Percentiles rank a stretch among this genome's conserved stretches.
phyloP scores from a whole-genome alignment of 2,329 filamentous ascomycete species.

The Tolypocladium guangdongense region DNA sequence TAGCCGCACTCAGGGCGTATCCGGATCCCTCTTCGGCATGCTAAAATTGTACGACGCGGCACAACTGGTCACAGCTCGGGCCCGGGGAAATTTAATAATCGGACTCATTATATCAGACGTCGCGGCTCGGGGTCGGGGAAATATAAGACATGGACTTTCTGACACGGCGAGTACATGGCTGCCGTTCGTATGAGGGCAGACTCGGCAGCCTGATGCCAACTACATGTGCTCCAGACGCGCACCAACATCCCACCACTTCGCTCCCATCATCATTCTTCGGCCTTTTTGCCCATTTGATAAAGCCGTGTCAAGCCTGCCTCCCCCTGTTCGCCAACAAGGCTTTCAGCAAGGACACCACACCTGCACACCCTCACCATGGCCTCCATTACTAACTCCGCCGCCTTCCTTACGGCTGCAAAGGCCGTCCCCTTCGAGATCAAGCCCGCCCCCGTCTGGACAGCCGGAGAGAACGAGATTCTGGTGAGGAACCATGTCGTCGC shows the following conservation, averaged over 20 bases:
- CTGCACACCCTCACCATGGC: not conserved
- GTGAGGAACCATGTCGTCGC: constrained; percentile 18
- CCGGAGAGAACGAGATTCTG: constrained; percentile 11
- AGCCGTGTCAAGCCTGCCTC: not conserved
- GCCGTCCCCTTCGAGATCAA: not conserved
- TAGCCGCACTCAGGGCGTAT: not conserved
- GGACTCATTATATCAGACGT: too few species aligned
- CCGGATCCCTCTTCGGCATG: not conserved
- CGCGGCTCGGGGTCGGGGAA: not conserved
- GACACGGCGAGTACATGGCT: not conserved
- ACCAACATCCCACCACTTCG: not conserved
- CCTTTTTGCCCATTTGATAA: not conserved
- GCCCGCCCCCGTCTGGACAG: not conserved
- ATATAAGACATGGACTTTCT: not conserved
- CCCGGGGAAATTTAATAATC: not conserved
- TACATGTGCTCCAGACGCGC: too few species aligned
- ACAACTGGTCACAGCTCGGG: not conserved
- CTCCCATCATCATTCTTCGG: too few species aligned
- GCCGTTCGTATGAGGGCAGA: not conserved
- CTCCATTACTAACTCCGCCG: not conserved
- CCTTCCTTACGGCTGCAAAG: not conserved
- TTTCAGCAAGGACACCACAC: not conserved
- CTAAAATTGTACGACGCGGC: too few species aligned
- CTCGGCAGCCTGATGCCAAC: not conserved
- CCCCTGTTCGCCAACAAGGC: too few species aligned